Percentiles rank a stretch among this genome's conserved stretches.
These are phyloP conservation scores for Cenchrus americanus DNA, from an alignment of 176 grass and related monocot genomes.

Conservation along the genomic window DNA sequence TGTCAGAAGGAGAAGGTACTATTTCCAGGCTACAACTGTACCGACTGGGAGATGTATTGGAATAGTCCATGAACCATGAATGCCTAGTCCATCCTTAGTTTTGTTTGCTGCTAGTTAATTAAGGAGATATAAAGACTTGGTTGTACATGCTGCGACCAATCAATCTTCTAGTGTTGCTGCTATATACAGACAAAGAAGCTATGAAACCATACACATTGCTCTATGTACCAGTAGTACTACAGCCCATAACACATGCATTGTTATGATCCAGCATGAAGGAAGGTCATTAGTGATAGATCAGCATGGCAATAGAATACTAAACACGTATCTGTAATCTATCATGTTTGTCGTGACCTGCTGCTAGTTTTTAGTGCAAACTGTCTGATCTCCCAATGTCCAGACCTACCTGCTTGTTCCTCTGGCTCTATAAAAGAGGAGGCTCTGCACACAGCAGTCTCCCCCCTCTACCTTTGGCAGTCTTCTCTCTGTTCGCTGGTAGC, in stretches of 20 bases:
- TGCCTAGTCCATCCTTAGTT: not conserved
- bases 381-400: not conserved
- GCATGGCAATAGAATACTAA: not conserved
- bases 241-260: slow-evolving; percentile 3
- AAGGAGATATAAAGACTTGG: not conserved
- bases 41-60: no score
- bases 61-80: not conserved
- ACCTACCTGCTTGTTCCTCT: not conserved
- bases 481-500: not conserved
- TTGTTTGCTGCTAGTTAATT: not conserved
- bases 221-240: not conserved
- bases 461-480: not conserved
- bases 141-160: not conserved
- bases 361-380: not conserved
- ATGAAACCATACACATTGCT: slow-evolving; percentile 16
- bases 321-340: not conserved
- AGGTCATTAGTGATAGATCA: not conserved
- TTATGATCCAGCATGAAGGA: slow-evolving; percentile 9
- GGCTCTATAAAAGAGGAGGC: slow-evolving; percentile 32
- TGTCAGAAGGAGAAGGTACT: no score
- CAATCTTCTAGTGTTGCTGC: slow-evolving; percentile 12
- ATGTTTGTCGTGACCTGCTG: slow-evolving; percentile 5
- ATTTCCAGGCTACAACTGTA: no score
- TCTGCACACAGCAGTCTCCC: slow-evolving; percentile 16
- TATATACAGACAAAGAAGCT: slow-evolving; percentile 36